Evolutionary conservation across 2,329 filamentous ascomycete species (phyloP), one percentile per base, ranked within the genome.

Genomic region (Elsinoe necatrix): DNA sequence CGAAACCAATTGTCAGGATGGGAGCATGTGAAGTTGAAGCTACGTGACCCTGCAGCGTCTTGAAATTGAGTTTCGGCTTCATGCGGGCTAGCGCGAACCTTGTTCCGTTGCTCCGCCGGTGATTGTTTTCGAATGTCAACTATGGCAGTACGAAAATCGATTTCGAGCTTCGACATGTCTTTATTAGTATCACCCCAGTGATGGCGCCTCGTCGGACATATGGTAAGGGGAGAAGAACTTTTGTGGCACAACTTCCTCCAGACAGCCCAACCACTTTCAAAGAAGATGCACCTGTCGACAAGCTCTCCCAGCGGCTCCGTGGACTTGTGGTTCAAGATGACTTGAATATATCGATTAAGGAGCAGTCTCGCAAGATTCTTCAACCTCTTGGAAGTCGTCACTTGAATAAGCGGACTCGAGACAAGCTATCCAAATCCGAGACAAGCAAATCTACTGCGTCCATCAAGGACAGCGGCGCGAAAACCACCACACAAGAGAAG

Each of bases 1-100:
- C 6, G 45, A 50, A 34, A 31, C 1, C 20, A 16, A 14, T 5
- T 16, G 20, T 25, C 11, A 52, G 29, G 25, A 12, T 18, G 3
- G n/a, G 11, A 31, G 14, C 45, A 50, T 16, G 48, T 37, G 48
- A 52, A 52, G 31, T 51, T 52, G 31, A 39, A 52, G 29, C 31
- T 16, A 52, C 18, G 48, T 52, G 48, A 52, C 48, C 48, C 48
- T 52, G 48, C 48, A 52, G 48, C n/a, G 12, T 11, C 48, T n/a
- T 12, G 48, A 20, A 12, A 52, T 52, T 21, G 48, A 52, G 2
- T 39, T 39, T n/a, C 29, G 29, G 31, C 48, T 39, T 1, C 8
- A 52, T 18, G 14, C 6, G 21, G 48, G 7, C n/a, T 52, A 52
- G 48, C 48, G 48, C 20, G 2, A 35, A 52, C 12, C 34, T 25